These are phyloP conservation scores for Phytopythium aichiense DNA, from an alignment of 352 stramenopile genomes.

Conservation along the genomic window DNA sequence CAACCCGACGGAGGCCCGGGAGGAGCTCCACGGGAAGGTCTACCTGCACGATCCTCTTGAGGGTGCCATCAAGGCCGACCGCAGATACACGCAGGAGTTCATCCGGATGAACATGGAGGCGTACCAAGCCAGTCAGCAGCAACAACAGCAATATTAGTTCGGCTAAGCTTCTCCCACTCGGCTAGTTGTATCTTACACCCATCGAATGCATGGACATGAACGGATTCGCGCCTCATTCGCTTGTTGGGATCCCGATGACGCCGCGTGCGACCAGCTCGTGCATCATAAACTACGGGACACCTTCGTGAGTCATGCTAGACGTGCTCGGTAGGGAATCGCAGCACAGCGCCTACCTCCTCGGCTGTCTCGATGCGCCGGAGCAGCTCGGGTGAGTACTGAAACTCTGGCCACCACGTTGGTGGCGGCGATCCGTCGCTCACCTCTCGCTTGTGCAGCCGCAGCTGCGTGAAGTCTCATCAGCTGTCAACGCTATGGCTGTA, in stretches of 20 bases:
- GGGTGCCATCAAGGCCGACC: slow-evolving; percentile 44
- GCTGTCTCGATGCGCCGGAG: slow-evolving; percentile 28
- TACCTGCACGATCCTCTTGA: slow-evolving; percentile 52
- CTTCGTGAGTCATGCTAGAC: neutral
- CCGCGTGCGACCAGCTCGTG: slow-evolving; percentile 8
- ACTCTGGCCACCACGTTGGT: slow-evolving; percentile 60
- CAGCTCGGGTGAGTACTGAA: slow-evolving; percentile 31
- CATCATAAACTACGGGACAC: slow-evolving; percentile 8
- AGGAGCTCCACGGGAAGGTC: slow-evolving; percentile 34
- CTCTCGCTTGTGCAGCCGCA: slow-evolving; percentile 28
- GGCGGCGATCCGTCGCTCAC: slow-evolving; percentile 5
- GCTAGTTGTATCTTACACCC: neutral
- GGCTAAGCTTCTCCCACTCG: neutral
- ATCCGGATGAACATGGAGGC: slow-evolving; percentile 50
- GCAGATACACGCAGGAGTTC: slow-evolving; percentile 65
- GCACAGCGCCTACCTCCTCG: slow-evolving; percentile 25
- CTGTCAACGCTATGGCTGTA: neutral
- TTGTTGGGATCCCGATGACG: neutral
- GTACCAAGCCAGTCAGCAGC: slow-evolving; percentile 26
- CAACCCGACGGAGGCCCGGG: slow-evolving; percentile 36
- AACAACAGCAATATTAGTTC: slow-evolving; percentile 5
- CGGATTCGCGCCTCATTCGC: neutral
- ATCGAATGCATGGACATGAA: neutral
- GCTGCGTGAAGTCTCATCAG: slow-evolving; percentile 7
- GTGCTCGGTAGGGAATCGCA: neutral